Percentiles rank a stretch among this genome's conserved stretches.
phyloP scores from a whole-genome alignment of 1,284 basidiomycete genomes.

The Melanopsichium pennsylvanicum region DNA sequence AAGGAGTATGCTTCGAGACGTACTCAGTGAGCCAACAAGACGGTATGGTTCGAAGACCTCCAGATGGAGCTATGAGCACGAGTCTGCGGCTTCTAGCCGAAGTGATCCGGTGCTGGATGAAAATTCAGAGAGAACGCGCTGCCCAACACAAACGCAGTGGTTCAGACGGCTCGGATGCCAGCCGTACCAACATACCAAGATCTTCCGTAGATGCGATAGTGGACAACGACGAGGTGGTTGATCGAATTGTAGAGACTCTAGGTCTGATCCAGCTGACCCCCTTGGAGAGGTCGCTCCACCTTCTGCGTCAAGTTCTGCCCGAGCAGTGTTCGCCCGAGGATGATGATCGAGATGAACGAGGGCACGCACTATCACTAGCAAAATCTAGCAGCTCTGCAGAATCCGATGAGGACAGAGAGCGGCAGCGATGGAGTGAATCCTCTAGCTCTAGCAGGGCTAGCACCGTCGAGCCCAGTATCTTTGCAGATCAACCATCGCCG shows the following conservation, averaged over 20 bases:
- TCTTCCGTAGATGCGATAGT: constrained; percentile 21
- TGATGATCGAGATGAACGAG: no score
- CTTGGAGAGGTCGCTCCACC: constrained; percentile 25
- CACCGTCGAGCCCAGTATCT: constrained; percentile 12
- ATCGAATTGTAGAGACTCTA: constrained; percentile 21
- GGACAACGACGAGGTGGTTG: constrained; percentile 33
- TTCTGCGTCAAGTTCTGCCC: constrained; percentile 22
- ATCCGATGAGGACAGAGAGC: constrained; percentile 16
- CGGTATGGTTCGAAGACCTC: constrained; percentile 12
- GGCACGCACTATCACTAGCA: background rate
- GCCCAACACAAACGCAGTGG: background rate
- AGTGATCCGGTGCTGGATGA: constrained; percentile 39
- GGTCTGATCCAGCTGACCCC: constrained; percentile 16
- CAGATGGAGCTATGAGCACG: constrained; percentile 32
- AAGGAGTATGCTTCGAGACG: constrained; percentile 37
- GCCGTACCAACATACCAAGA: background rate
- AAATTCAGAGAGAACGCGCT: constrained; percentile 16
- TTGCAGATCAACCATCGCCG: background rate
- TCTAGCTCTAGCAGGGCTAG: constrained; percentile 26
- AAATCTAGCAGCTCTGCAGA: constrained; percentile 1
- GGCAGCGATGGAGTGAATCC: constrained; percentile 18
- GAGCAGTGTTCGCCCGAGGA: background rate
- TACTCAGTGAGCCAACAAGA: background rate
- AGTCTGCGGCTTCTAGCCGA: constrained; percentile 31
- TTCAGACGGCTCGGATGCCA: background rate